These are phyloP conservation scores for Neonectria hederae DNA, from an alignment of 2,329 filamentous ascomycete genomes.

Conservation along the genomic window DNA sequence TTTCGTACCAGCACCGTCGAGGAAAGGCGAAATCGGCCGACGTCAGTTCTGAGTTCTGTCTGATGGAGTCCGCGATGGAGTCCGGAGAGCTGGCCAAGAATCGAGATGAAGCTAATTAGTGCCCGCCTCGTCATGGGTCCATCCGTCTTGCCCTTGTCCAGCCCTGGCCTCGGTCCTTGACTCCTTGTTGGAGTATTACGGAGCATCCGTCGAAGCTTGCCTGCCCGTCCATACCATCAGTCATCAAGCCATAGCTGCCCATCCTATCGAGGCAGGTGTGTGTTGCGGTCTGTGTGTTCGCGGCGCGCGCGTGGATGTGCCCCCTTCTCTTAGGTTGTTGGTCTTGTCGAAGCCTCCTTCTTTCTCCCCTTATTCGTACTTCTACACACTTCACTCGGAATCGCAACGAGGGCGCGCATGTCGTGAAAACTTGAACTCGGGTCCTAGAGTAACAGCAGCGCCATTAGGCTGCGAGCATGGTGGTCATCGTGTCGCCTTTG, in stretches of 20 bases:
- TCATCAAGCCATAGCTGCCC: constrained; percentile 7
- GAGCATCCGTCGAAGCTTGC: constrained; percentile 7
- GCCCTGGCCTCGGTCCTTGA: constrained; percentile 3
- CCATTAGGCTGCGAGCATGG: constrained; percentile 38
- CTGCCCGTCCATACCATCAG: constrained; percentile 11
- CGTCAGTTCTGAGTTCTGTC: neutral
- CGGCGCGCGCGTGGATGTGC: constrained; percentile 17
- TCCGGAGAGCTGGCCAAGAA: neutral
- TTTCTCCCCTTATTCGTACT: neutral
- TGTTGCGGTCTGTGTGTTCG: constrained; percentile 12
- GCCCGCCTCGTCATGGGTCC: constrained; percentile 9
- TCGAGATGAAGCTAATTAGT: constrained; percentile 13
- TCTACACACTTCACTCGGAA: constrained; percentile 13
- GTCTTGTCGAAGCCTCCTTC: neutral
- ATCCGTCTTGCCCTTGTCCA: constrained; percentile 1
- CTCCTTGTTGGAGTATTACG: neutral
- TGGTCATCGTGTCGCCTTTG: constrained; percentile 31
- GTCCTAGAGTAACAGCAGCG: constrained; percentile 27
- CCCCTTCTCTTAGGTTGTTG: constrained; percentile 9
- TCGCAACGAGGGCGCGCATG: constrained; percentile 16
- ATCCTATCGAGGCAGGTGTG: constrained; percentile 16
- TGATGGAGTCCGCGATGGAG: neutral
- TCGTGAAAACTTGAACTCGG: constrained; percentile 28
- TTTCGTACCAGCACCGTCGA: constrained; percentile 7
- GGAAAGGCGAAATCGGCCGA: constrained; percentile 8